Evolutionary conservation across 306 rosid genomes (phyloP), one percentile per base, ranked within the genome.

Genomic region (Astragalus glycyphyllos): DNA sequence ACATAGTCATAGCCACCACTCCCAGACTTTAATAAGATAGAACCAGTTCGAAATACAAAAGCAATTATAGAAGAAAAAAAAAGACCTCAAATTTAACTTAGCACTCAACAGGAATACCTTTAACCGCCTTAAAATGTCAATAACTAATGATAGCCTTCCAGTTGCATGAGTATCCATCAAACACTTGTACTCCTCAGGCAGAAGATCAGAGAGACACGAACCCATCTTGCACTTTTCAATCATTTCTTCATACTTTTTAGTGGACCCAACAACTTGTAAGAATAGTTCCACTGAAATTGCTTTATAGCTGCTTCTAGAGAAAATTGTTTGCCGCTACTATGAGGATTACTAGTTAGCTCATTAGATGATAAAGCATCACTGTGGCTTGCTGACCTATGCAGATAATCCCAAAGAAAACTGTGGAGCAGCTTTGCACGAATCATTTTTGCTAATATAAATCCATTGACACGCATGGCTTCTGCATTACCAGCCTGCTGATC

Each of bases 381-480:
- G 55, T 69, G 72, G 68, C 68, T 68, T 69, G 63, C 75, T n/a
- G 92, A 79, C 51, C 70, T 62, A 73, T 72, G 77, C 57, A 90
- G 46, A 78, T 81, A 79, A 76, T 87, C 96, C 98, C 98, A 94
- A 55, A 94, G 76, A 82, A 86, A 94, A 69, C 80, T 20, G 73
- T 94, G 98, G 49, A 94, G 86, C 76, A 94, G 77, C 84, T 90
- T 94, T 34, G 98, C 89, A 64, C 98, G 90, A 63, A 94, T 68
- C 97, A 94, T 90, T 89, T 90, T 94, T 74, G 98, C 90, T 83
- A 87, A 77, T 68, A 94, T 80, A 79, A 88, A 94, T 49, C 98
- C 97, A 86, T 94, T 94, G 31, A 87, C 87, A 47, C 90, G 89
- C 92, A 87, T 84, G 49, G 88, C 87, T 79, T 84, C 97, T 74